These are phyloP conservation scores for Leptomonas pyrrhocoris DNA, from an alignment of 208 protist species.

Conservation along the genomic window DNA sequence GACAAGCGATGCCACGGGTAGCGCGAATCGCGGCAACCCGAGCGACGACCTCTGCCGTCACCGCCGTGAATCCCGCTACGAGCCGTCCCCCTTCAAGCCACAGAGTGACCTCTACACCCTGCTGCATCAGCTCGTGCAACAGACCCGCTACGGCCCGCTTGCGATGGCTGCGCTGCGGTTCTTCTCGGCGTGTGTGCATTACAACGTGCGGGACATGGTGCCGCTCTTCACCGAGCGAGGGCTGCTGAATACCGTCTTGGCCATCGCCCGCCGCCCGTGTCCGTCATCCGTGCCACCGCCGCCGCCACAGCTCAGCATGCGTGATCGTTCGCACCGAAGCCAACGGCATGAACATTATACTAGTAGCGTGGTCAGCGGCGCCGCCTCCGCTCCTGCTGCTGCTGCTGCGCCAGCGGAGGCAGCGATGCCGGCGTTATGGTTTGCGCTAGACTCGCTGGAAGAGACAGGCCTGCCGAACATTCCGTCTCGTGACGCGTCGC, in stretches of 20 bases:
- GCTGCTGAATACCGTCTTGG: conserved; percentile 61
- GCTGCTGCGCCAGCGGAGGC: neutral
- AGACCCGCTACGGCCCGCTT: conserved; percentile 66
- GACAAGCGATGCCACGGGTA: neutral
- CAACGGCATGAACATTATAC: no score
- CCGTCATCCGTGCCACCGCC: neutral
- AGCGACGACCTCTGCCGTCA: neutral
- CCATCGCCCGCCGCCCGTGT: conserved; percentile 39
- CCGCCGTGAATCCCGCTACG: neutral
- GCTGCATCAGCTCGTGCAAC: conserved; percentile 58
- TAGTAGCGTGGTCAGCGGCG: neutral
- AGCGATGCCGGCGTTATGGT: conserved; percentile 1
- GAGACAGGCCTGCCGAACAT: conserved; percentile 25
- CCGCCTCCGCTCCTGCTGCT: neutral
- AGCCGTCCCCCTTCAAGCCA: conserved; percentile 9
- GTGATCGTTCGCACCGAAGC: no score
- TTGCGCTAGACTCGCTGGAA: conserved; percentile 26
- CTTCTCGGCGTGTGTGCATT: conserved; percentile 77
- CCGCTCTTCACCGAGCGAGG: conserved; percentile 78
- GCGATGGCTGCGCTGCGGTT: conserved; percentile 49
- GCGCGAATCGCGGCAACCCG: no score
- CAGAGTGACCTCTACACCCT: conserved; percentile 57
- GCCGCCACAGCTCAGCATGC: neutral
- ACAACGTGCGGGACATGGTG: conserved; percentile 86
- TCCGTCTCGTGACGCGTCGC: neutral